Evolutionary conservation across 2,329 filamentous ascomycete genomes (phyloP).

Genomic region (Sporothrix sp.): DNA sequence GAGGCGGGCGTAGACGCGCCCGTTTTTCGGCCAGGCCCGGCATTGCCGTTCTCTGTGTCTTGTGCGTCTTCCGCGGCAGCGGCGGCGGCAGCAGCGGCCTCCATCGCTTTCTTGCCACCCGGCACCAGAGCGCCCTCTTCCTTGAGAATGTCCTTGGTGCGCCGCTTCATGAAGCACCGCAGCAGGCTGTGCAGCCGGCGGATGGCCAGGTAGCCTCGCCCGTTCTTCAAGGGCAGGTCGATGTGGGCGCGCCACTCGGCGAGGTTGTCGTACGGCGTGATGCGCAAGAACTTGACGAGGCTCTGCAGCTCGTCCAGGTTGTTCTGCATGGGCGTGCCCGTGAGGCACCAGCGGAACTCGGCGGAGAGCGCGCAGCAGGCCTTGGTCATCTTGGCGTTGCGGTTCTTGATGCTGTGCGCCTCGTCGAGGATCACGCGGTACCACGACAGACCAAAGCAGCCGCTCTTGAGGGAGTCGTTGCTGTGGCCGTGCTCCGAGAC

Average conservation of each 20-base stretch:
- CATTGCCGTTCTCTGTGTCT: background rate
- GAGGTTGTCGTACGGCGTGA: constrained; percentile 82
- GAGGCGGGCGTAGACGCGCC: constrained; percentile 20
- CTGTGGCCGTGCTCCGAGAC: constrained; percentile 78
- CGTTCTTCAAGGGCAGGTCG: constrained; percentile 78
- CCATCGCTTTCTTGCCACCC: constrained; percentile 50
- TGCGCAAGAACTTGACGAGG: constrained; percentile 82
- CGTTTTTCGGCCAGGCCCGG: background rate
- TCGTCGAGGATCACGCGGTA: constrained; percentile 93
- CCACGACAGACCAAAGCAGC: constrained; percentile 88
- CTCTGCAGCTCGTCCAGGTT: constrained; percentile 95
- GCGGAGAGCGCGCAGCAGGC: constrained; percentile 77
- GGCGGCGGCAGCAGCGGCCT: constrained; percentile 30
- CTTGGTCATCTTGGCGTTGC: constrained; percentile 89
- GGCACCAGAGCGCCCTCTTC: constrained; percentile 72
- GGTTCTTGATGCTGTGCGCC: constrained; percentile 97
- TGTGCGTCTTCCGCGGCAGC: constrained; percentile 21
- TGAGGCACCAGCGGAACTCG: constrained; percentile 91
- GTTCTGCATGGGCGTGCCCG: constrained; percentile 96
- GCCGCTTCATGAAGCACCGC: constrained; percentile 95
- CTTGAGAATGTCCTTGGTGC: constrained; percentile 94
- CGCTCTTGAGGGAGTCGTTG: constrained; percentile 58
- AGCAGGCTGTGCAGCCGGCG: constrained; percentile 74
- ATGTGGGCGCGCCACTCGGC: constrained; percentile 87
- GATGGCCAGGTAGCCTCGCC: constrained; percentile 81